Percentiles rank a stretch among this genome's conserved stretches.
Evolutionary conservation across 2,329 filamentous ascomycete species (phyloP).

Genomic region (Neonectria hederae): DNA sequence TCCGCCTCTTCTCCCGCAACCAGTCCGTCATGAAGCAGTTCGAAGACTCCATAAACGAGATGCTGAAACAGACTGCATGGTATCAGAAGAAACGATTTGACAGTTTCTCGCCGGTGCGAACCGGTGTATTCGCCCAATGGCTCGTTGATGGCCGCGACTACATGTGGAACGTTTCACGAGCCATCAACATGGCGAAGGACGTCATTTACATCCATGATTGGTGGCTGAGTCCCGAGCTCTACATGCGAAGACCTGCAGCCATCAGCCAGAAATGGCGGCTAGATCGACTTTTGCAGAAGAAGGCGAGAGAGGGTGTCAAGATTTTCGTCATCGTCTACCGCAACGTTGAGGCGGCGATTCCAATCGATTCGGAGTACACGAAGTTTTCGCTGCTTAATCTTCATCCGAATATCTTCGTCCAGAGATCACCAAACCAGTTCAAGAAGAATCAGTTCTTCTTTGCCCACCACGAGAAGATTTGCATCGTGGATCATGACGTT

Average conservation of each 20-base stretch:
- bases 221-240: constrained; percentile 97
- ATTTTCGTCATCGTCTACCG: constrained; percentile 98
- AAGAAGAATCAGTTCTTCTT: constrained; percentile 99
- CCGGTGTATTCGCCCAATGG: constrained; percentile 92
- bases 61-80: constrained; percentile 87
- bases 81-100: constrained; percentile 84
- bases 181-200: constrained; percentile 96
- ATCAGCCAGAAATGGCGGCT: constrained; percentile 99
- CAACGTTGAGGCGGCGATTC: constrained; percentile 96
- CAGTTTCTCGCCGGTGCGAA: constrained; percentile 91
- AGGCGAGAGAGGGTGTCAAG: constrained; percentile 95
- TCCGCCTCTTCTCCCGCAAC: constrained; percentile 90
- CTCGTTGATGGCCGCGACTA: constrained; percentile 96
- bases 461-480: constrained; percentile 98
- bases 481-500: constrained; percentile 93
- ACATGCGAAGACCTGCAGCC: constrained; percentile 90
- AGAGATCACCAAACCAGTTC: constrained; percentile 96
- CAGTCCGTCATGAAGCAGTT: constrained; percentile 92
- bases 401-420: constrained; percentile 95
- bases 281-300: constrained; percentile 90
- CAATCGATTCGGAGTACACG: constrained; percentile 97
- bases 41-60: constrained; percentile 88
- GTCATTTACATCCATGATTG: constrained; percentile 99
- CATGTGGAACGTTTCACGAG: constrained; percentile 99
- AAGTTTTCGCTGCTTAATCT: constrained; percentile 96